Conservation (phyloP, 176 grass and related monocot genomes). For the Triticum urartu region DNA sequence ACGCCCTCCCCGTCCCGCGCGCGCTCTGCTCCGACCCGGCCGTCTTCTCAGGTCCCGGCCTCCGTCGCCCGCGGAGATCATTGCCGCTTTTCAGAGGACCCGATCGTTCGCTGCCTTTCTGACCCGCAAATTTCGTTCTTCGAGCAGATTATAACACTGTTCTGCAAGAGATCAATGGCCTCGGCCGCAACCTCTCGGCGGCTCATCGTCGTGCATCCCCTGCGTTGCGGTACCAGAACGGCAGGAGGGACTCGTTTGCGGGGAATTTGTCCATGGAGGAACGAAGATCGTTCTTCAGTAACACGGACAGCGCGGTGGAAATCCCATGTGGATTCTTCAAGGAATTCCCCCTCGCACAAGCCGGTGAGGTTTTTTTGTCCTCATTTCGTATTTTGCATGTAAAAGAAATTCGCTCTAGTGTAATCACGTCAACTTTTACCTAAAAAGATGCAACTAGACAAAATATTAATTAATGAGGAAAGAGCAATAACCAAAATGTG, state of each 20-base stretch:
- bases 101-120: neutral
- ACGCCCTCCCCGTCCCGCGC: constrained; percentile 59
- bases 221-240: constrained; percentile 46
- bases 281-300: constrained; percentile 61
- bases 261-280: constrained; percentile 58
- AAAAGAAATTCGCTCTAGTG: too few relatives aligned
- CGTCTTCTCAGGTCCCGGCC: constrained; percentile 56
- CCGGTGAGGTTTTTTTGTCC: constrained; percentile 34
- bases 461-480: too few relatives aligned
- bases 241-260: constrained; percentile 45
- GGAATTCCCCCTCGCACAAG: constrained; percentile 49
- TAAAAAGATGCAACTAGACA: too few relatives aligned
- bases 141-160: constrained; percentile 56
- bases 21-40: constrained; percentile 56
- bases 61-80: neutral
- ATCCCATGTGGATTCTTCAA: constrained; percentile 83
- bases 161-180: constrained; percentile 53
- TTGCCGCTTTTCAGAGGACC: too few relatives aligned
- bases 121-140: neutral
- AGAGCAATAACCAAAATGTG: too few relatives aligned
- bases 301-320: constrained; percentile 31
- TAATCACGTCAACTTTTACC: too few relatives aligned
- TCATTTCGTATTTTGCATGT: neutral
- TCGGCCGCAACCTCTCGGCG: constrained; percentile 43
- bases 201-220: neutral